Conservation (phyloP, 192 early-diverging fungal genomes). For the Gorgonomyces haynaldii region DNA sequence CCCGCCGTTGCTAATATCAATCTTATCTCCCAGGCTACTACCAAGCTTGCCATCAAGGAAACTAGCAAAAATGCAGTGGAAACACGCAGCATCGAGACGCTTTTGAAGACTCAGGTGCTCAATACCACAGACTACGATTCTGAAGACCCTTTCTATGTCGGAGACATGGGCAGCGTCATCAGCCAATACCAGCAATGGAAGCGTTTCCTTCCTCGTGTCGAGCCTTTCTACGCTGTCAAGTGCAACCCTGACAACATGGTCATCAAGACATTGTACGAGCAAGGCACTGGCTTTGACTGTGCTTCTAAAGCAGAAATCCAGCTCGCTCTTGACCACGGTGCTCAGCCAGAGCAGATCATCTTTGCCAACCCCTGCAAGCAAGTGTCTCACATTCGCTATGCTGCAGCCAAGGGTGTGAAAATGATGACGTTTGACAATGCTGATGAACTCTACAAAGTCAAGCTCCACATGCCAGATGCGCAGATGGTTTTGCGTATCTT, state of each 20-base stretch:
- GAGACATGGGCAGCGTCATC: slow-evolving; percentile 82
- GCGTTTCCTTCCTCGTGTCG: slow-evolving; percentile 73
- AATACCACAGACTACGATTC: no score
- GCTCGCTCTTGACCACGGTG: slow-evolving; percentile 60
- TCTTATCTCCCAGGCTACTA: neutral
- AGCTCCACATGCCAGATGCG: slow-evolving; percentile 66
- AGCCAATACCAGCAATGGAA: slow-evolving; percentile 82
- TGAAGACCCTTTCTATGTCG: slow-evolving; percentile 90
- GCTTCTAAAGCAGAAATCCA: slow-evolving; percentile 75
- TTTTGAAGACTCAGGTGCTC: neutral
- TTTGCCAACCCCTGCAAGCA: slow-evolving; percentile 99
- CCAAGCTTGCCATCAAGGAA: neutral
- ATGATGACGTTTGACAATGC: slow-evolving; percentile 99
- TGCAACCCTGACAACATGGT: slow-evolving; percentile 89
- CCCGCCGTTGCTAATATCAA: neutral
- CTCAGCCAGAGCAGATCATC: slow-evolving; percentile 68
- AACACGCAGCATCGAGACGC: no score
- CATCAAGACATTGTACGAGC: slow-evolving; percentile 61
- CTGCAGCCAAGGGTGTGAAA: slow-evolving; percentile 56
- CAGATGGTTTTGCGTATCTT: slow-evolving; percentile 87
- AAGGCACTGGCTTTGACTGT: slow-evolving; percentile 94
- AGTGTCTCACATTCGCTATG: slow-evolving; percentile 83
- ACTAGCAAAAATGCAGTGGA: neutral
- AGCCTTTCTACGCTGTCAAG: slow-evolving; percentile 97
- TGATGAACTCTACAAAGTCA: slow-evolving; percentile 94